These are phyloP conservation scores for Zychaea mexicana DNA, from an alignment of 371 early-diverging fungal species.

Conservation along the genomic window DNA sequence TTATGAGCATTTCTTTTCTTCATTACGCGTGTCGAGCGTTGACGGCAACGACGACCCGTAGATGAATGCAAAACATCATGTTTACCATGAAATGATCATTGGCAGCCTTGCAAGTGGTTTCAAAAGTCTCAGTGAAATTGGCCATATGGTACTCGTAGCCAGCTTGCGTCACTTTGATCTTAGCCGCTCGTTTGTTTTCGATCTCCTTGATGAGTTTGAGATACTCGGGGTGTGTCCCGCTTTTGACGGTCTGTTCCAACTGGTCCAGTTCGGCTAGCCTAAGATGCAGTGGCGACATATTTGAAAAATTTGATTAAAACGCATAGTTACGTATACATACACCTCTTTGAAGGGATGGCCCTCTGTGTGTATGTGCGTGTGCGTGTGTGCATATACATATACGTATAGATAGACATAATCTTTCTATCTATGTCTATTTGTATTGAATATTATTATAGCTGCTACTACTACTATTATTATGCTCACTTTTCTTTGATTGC, in stretches of 20 bases:
- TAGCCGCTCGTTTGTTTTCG: constrained; percentile 23
- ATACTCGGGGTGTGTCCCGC: constrained; percentile 25
- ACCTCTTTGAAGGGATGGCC: neutral
- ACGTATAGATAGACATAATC: neutral
- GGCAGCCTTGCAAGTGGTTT: constrained; percentile 21
- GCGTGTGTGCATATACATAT: too few species aligned
- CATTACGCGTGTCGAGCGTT: too few species aligned
- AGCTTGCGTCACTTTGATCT: constrained; percentile 13
- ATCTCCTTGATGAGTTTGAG: constrained; percentile 20
- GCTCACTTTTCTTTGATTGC: constrained; percentile 24
- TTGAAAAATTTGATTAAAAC: neutral
- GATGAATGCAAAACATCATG: too few species aligned
- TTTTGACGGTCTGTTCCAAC: constrained; percentile 24
- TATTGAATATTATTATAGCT: too few species aligned
- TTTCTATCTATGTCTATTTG: too few species aligned
- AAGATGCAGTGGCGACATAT: too few species aligned
- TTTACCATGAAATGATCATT: constrained; percentile 25
- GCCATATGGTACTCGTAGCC: constrained; percentile 9
- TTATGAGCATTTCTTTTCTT: too few species aligned
- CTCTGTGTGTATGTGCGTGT: too few species aligned
- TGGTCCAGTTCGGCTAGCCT: constrained; percentile 28
- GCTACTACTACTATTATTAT: too few species aligned
- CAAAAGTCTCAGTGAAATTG: constrained; percentile 18
- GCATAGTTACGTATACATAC: neutral
- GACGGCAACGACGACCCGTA: too few species aligned